A percentile compares a stretch with the other conserved stretches of the same genome.
Evolutionary conservation across 208 protist species (phyloP).

Genomic region (Trypanosoma avium): DNA sequence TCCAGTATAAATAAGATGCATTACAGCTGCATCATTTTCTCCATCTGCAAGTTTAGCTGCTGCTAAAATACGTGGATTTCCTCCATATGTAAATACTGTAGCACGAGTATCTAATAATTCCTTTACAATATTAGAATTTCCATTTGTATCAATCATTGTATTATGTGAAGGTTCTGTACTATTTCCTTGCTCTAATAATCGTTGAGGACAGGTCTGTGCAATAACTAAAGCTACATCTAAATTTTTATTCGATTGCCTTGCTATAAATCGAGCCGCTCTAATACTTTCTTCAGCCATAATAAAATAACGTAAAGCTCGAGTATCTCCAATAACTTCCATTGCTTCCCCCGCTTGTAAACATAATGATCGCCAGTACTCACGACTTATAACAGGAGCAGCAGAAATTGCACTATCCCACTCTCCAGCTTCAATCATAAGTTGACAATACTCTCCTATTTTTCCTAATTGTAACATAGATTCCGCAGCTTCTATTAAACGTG

Average conservation of each 20-base stretch:
- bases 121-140: slow-evolving; percentile 33
- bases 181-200: slow-evolving; percentile 14
- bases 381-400: slow-evolving; percentile 79
- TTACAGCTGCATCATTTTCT: slow-evolving; percentile 69
- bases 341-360: slow-evolving; percentile 67
- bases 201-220: slow-evolving; percentile 66
- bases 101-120: slow-evolving; percentile 45
- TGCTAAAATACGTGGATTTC: slow-evolving; percentile 65
- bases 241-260: slow-evolving; percentile 39
- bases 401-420: slow-evolving; percentile 91
- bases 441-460: slow-evolving; percentile 78
- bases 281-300: slow-evolving; percentile 77
- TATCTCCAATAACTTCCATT: slow-evolving; percentile 65
- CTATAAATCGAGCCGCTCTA: slow-evolving; percentile 58
- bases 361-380: slow-evolving; percentile 83
- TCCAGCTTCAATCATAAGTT: slow-evolving; percentile 76
- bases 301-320: slow-evolving; percentile 66
- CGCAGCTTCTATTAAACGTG: slow-evolving; percentile 69
- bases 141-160: slow-evolving; percentile 60
- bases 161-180: slow-evolving; percentile 49
- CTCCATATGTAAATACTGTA: slow-evolving; percentile 33
- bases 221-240: slow-evolving; percentile 63
- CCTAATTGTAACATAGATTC: slow-evolving; percentile 72
- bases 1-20: slow-evolving; percentile 48
- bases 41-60: slow-evolving; percentile 62